Evolutionary conservation across 495 filamentous ascomycete species (phyloP).

Genomic region (Penicillium egyptiacum): DNA sequence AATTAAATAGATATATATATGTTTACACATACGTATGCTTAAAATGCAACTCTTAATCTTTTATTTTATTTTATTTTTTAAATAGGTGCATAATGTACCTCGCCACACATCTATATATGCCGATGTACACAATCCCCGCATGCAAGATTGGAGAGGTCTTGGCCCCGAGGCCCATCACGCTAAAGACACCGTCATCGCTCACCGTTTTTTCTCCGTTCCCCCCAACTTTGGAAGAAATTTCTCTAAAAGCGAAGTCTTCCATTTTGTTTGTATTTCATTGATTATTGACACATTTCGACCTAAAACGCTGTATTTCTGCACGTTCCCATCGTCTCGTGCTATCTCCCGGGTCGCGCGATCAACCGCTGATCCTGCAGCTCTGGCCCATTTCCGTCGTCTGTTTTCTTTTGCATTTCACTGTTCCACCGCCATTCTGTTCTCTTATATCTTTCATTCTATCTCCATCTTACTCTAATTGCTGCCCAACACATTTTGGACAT

Average conservation of each 20-base stretch:
- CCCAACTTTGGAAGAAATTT: slow-evolving; percentile 5
- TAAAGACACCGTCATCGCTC: slow-evolving; percentile 26
- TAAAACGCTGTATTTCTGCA: slow-evolving; percentile 5
- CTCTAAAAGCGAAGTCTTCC: neutral
- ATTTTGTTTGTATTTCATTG: neutral
- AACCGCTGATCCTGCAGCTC: slow-evolving; percentile 28
- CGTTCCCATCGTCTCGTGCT: slow-evolving; percentile 15
- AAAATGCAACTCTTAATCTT: neutral
- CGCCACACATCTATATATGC: neutral
- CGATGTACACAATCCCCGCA: slow-evolving; percentile 17
- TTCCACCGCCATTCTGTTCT: slow-evolving; percentile 18
- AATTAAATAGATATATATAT: too few species aligned
- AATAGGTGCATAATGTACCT: neutral
- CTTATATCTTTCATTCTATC: neutral
- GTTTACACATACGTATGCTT: neutral
- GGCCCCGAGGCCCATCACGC: slow-evolving; percentile 25
- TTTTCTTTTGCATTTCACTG: slow-evolving; percentile 11
- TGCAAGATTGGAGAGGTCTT: slow-evolving; percentile 23
- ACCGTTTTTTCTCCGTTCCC: slow-evolving; percentile 19
- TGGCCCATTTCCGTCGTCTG: slow-evolving; percentile 12
- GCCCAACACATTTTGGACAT: slow-evolving; percentile 3
- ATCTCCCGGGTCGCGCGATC: slow-evolving; percentile 29
- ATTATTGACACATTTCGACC: neutral
- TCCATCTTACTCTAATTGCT: slow-evolving; percentile 1
- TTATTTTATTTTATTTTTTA: too few species aligned